Conservation (phyloP, 202 grass and related monocot species). For the Panicum virgatum region DNA sequence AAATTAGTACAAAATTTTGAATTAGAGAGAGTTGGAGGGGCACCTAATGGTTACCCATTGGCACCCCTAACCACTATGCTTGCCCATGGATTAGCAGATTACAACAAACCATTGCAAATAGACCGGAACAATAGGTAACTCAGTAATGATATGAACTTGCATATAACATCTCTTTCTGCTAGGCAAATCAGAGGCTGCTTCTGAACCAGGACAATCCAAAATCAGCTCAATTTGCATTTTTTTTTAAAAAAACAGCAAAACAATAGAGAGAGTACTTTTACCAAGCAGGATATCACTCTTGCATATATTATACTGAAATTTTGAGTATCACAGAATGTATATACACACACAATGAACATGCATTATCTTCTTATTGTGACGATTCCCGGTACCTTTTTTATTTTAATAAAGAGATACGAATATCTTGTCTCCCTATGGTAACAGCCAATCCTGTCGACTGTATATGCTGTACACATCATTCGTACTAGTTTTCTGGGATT, state of each 20-base stretch:
- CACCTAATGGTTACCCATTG: too few species aligned
- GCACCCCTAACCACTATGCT: neutral
- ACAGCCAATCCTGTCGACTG: neutral
- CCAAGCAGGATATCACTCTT: neutral
- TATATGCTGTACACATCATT: constrained; percentile 1
- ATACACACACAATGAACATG: constrained; percentile 30
- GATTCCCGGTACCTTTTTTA: neutral
- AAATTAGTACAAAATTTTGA: too few species aligned
- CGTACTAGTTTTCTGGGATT: constrained; percentile 49
- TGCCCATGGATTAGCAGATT: neutral
- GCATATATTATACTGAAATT: neutral
- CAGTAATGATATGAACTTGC: neutral
- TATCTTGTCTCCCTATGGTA: neutral
- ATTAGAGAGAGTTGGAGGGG: too few species aligned
- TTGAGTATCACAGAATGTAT: constrained; percentile 28
- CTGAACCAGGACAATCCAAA: neutral
- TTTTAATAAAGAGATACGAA: neutral
- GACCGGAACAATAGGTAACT: neutral
- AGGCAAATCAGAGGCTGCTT: neutral
- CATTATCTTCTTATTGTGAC: constrained; percentile 25
- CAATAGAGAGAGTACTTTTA: neutral
- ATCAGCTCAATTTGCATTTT: neutral
- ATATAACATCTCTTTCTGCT: neutral
- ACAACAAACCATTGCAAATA: neutral
- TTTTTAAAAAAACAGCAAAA: neutral